These are phyloP conservation scores for Cutaneotrichosporon spelunceum DNA, from an alignment of 1,284 basidiomycete genomes.

Conservation along the genomic window DNA sequence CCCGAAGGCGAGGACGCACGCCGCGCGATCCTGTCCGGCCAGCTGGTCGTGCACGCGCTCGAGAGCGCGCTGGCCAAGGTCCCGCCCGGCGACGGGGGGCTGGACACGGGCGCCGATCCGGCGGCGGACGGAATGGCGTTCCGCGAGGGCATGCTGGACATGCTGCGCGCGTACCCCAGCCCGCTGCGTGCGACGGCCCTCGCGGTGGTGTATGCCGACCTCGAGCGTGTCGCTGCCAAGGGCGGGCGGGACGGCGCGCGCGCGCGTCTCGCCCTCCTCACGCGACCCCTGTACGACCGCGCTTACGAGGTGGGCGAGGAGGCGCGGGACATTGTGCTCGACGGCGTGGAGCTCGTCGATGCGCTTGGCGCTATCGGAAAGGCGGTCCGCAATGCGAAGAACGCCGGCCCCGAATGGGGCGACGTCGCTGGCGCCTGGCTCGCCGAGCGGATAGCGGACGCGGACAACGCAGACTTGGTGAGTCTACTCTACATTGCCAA, in stretches of 20 bases:
- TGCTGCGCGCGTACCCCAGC: conserved; percentile 48
- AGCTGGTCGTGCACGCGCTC: conserved; percentile 48
- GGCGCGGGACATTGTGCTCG: conserved; percentile 26
- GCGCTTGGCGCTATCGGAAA: conserved; percentile 43
- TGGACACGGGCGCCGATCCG: conserved; percentile 14
- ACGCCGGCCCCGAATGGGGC: conserved; percentile 27
- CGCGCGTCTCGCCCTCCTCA: conserved; percentile 36
- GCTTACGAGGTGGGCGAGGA: conserved; percentile 37
- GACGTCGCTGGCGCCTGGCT: conserved; percentile 43
- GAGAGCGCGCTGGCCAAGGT: conserved; percentile 40
- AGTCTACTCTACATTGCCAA: not conserved
- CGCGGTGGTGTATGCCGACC: conserved; percentile 38
- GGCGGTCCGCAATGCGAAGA: conserved; percentile 31
- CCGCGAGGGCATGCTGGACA: conserved; percentile 33
- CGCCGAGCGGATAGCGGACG: conserved; percentile 29
- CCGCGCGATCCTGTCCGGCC: conserved; percentile 48
- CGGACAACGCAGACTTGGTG: conserved; percentile 32
- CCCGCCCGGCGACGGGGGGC: conserved; percentile 1
- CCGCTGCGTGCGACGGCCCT: conserved; percentile 41
- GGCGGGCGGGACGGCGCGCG: conserved; percentile 14
- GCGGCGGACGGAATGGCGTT: conserved; percentile 33
- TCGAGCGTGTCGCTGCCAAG: conserved; percentile 22
- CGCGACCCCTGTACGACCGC: conserved; percentile 42
- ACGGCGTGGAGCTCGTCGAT: conserved; percentile 38
- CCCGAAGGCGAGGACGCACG: conserved; percentile 48